Base-by-base conservation (phyloP, 257 asterid genomes). In the Solanum chilense region DNA sequence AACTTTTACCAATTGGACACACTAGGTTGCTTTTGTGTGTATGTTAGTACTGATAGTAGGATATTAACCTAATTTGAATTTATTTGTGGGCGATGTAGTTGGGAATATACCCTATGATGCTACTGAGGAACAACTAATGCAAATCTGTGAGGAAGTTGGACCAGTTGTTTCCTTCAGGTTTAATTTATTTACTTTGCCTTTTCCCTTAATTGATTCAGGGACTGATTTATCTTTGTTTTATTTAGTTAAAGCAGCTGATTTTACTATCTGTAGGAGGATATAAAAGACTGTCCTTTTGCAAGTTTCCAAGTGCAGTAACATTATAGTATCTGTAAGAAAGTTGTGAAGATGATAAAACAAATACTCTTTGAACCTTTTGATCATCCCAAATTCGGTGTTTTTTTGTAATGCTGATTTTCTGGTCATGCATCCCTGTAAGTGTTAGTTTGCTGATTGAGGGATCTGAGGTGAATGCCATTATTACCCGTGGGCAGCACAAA, bases 51-150 rank as follows among this genome's bases (percentile, higher is more conserved):
- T 69, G 23, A 9, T 31, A 3, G 76, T 35, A 56, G 18, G 25
- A 37, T 68, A 80, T 27, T 47, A 6, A 12, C 25, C 12, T 85
- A 69, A 31, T 74, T 75, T 62, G 12, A 77, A 41, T 29, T 27
- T 82, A 25, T 88, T 85, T 82, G 62, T 87, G 66, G 82, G 18
- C 86, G 81, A 56, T 74, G 60, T 81, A 96, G 99, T 96, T 92
- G 99, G 99, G 89, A 95, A 97, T 92, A 97, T 97, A 90, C 98
- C 98, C 1, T 97, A 95, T 90, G 99, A 95, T 91, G 96, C 97
- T 77, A 94, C 95, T 44, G 99, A 97, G 92, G 98, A 97, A 86
- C 99, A 94, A 87, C 95, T 96, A 23, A 86, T 94, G 86, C 97
- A 95, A 91, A 93, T 96, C 64, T 96, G 98, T 78, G 98, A 95